These are phyloP conservation scores for Sclerotinia sclerotiorum DNA, from an alignment of 2,329 filamentous ascomycete species.

Conservation along the genomic window DNA sequence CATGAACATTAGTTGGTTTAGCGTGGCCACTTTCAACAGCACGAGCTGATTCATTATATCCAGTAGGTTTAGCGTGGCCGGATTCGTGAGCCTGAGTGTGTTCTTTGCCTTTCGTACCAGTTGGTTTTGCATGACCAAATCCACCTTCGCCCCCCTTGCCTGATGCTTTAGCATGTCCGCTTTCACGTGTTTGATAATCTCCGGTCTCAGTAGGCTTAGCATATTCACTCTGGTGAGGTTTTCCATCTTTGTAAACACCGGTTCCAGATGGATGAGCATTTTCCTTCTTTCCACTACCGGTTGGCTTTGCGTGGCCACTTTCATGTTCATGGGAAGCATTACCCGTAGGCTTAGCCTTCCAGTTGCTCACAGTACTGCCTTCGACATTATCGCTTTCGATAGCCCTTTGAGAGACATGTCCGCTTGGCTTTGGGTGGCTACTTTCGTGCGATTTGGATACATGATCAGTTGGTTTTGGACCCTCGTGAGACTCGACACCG, in stretches of 20 bases:
- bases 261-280: background rate
- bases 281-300: background rate
- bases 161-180: background rate
- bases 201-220: background rate
- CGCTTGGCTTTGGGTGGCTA: background rate
- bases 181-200: background rate
- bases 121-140: background rate
- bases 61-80: background rate
- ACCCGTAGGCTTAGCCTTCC: background rate
- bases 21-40: background rate
- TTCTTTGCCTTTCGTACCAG: background rate
- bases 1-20: background rate
- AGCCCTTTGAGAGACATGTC: background rate
- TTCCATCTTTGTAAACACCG: background rate
- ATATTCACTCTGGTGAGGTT: background rate
- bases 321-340: background rate
- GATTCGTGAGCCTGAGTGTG: background rate
- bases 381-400: background rate
- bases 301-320: background rate
- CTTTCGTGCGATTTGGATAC: background rate
- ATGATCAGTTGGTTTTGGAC: background rate
- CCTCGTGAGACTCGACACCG: background rate
- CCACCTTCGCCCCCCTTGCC: background rate
- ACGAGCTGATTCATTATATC: background rate
- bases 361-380: background rate